phyloP scores from a whole-genome alignment of 192 early-diverging fungal genomes.

The Chytriomyces hyalinus region DNA sequence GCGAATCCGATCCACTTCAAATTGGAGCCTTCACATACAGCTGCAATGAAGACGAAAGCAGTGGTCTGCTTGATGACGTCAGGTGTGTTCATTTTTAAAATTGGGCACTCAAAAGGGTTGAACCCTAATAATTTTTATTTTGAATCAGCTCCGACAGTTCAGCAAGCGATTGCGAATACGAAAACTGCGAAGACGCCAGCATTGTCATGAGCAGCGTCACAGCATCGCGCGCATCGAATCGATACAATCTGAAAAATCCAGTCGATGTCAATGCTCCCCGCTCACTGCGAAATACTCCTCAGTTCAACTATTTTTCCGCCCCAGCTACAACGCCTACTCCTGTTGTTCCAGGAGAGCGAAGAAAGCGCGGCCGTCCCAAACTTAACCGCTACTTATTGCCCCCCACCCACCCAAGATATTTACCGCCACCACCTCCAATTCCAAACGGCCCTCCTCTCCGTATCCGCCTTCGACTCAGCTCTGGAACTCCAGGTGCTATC shows the following conservation, averaged over 20 bases:
- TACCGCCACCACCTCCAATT: background rate
- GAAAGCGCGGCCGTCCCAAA: slow-evolving; percentile 25
- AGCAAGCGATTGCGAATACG: slow-evolving; percentile 2
- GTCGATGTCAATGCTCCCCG: background rate
- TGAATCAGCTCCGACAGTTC: background rate
- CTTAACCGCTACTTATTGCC: slow-evolving; percentile 20
- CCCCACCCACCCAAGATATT: slow-evolving; percentile 10
- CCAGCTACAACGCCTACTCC: background rate
- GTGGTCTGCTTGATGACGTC: background rate
- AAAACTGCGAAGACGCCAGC: slow-evolving; percentile 9
- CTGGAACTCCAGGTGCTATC: background rate
- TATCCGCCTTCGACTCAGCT: background rate
- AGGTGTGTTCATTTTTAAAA: background rate
- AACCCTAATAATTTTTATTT: no score
- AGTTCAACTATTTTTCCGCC: background rate
- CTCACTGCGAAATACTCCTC: background rate
- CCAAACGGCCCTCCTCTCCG: background rate
- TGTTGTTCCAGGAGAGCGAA: background rate
- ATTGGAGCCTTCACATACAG: background rate
- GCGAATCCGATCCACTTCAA: background rate
- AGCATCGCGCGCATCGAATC: slow-evolving; percentile 8
- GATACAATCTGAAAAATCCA: background rate
- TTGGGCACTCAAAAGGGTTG: background rate
- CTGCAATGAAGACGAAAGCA: background rate
- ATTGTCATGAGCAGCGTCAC: background rate